Percentiles rank a stretch among this genome's conserved stretches.
These are phyloP conservation scores for Phytophthora parvispora DNA, from an alignment of 352 stramenopile genomes.

Conservation along the genomic window DNA sequence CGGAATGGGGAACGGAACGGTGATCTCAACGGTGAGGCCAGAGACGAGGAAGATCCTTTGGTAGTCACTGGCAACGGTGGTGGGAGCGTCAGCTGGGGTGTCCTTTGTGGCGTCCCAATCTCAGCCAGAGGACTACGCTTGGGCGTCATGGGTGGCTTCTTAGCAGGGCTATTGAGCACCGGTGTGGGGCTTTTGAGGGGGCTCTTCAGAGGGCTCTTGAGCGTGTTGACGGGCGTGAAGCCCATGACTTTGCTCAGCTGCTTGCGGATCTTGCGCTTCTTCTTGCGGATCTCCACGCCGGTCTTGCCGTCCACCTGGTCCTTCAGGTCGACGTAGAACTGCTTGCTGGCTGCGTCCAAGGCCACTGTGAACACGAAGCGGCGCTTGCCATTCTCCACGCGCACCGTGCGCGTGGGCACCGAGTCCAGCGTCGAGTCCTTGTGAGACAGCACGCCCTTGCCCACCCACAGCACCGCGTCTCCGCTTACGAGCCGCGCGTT, in stretches of 20 bases:
- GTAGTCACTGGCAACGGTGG: conserved; percentile 56
- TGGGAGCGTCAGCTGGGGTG: conserved; percentile 51
- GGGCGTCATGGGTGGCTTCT: conserved; percentile 43
- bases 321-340: conserved; percentile 76
- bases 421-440: conserved; percentile 52
- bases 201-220: conserved; percentile 63
- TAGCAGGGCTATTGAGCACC: conserved; percentile 45
- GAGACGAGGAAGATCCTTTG: conserved; percentile 46
- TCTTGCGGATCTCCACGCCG: conserved; percentile 61
- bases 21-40: conserved; percentile 62
- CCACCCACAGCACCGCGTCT: conserved; percentile 80
- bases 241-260: conserved; percentile 66
- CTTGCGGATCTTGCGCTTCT: conserved; percentile 87
- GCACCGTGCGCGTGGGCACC: conserved; percentile 46
- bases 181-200: conserved; percentile 31
- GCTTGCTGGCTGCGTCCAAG: conserved; percentile 44
- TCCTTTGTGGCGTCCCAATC: conserved; percentile 61
- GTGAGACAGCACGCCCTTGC: conserved; percentile 53
- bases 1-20: conserved; percentile 82
- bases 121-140: conserved; percentile 55
- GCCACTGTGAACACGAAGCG: conserved; percentile 74
- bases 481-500: conserved; percentile 84
- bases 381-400: conserved; percentile 67
- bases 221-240: conserved; percentile 77
- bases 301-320: conserved; percentile 72